Evolutionary conservation across 2,329 filamentous ascomycete genomes (phyloP).

Genomic region (Zasmidium angulare): DNA sequence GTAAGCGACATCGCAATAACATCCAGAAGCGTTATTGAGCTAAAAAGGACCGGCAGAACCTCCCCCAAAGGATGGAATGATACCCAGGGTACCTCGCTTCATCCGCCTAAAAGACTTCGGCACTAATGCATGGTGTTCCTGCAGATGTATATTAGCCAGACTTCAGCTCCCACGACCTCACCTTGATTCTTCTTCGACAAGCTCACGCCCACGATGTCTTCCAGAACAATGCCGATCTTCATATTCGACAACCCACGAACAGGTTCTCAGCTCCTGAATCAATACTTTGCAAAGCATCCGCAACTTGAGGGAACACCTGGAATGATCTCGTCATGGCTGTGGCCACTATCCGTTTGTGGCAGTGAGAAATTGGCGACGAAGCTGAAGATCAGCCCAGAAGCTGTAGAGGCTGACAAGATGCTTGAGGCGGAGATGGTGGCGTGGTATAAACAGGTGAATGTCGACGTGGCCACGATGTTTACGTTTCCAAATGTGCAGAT

Average conservation of each 20-base stretch:
- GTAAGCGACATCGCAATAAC: neutral
- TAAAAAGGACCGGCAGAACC: neutral
- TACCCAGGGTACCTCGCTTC: too few species aligned
- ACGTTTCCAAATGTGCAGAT: neutral
- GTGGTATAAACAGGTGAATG: neutral
- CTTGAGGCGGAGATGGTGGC: neutral
- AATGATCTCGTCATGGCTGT: neutral
- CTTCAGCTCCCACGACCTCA: too few species aligned
- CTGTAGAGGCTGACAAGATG: neutral
- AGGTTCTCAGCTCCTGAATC: neutral
- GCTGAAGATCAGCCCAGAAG: neutral
- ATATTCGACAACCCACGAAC: slow-evolving; percentile 1
- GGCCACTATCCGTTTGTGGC: neutral
- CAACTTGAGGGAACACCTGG: neutral
- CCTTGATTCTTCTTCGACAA: too few species aligned
- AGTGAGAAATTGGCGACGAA: neutral
- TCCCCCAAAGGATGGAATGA: neutral
- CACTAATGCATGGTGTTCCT: too few species aligned
- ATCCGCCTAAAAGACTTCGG: too few species aligned
- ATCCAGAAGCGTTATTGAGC: too few species aligned
- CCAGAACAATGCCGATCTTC: neutral
- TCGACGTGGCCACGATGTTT: neutral
- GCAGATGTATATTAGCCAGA: too few species aligned
- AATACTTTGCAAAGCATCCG: neutral
- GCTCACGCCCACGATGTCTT: too few species aligned